Percentiles rank a stretch among this genome's conserved stretches.
Evolutionary conservation across 352 stramenopile species (phyloP).

Genomic region (Elongisporangium undulatum): DNA sequence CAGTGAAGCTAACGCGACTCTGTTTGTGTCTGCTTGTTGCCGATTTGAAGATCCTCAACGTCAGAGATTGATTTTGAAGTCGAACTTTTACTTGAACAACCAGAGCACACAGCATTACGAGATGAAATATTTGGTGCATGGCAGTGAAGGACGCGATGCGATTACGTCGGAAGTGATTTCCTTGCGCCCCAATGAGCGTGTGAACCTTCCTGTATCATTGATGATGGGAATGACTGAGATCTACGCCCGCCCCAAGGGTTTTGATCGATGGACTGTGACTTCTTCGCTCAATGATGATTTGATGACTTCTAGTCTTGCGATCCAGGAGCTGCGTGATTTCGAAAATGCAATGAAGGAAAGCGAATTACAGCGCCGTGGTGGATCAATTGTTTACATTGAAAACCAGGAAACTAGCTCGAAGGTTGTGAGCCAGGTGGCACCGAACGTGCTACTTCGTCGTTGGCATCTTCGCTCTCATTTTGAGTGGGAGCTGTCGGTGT

Average conservation of each 20-base stretch:
- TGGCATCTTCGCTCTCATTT: conserved; percentile 75
- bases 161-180: conserved; percentile 58
- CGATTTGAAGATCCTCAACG: conserved; percentile 62
- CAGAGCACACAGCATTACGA: conserved; percentile 70
- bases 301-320: conserved; percentile 45
- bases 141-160: conserved; percentile 33
- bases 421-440: conserved; percentile 63
- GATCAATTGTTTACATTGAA: conserved; percentile 70
- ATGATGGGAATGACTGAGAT: conserved; percentile 84
- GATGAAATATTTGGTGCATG: conserved; percentile 67
- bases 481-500: conserved; percentile 73
- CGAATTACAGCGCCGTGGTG: conserved; percentile 35
- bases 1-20: conserved; percentile 26
- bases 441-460: conserved; percentile 70
- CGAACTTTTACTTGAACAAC: conserved; percentile 81
- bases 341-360: conserved; percentile 39
- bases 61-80: conserved; percentile 70
- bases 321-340: conserved; percentile 56
- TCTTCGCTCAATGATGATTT: conserved; percentile 75
- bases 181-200: conserved; percentile 55
- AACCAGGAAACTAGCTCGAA: conserved; percentile 74
- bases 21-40: conserved; percentile 68
- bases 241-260: conserved; percentile 58
- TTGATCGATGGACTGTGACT: conserved; percentile 77
- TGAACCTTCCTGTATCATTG: conserved; percentile 56